Evolutionary conservation across 169 alveolate species (phyloP), one percentile per base, ranked within the genome.

Genomic region (Cryptosporidium andersoni): DNA sequence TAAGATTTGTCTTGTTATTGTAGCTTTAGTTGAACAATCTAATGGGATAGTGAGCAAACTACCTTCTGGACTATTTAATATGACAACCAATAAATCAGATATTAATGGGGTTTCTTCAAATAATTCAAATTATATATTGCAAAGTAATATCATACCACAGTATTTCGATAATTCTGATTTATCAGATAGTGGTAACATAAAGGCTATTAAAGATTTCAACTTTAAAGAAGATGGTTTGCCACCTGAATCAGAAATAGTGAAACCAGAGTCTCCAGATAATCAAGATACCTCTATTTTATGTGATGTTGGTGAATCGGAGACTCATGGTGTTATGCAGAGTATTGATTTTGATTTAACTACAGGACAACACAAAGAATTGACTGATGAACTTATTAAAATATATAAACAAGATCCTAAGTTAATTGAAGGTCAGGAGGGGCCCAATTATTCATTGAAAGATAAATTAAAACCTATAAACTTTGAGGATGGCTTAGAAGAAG

Each of bases 41-140:
- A 25, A 25, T 25, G 25, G 25, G 25, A 25, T 25, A 25, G 25
- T 25, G 25, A 25, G 25, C 25, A 25, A 25, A 25, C 25, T 25
- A 25, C 25, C 25, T 25, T 25, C 0, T 25, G 25, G 25, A 25
- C 25, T 0, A 25, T 25, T 25, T 25, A 25, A 25, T 25, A 25
- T 25, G 25, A 25, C 25, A 25, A 25, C 25, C 0, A 25, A 25
- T 25, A 25, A 25, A 25, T 25, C 25, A 25, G 0, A 25, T 25
- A 25, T 25, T 25, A 25, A 25, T 25, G 25, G 25, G 25, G 25
- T 25, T 25, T 25, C 25, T 25, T 25, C 25, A 25, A 81, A 66
- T 74, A 81, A 64, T 65, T 74, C 68, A 45, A 81, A 81, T 65
- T 81, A 81, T 65, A 81, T 74, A 66, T 56, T 81, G 74, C 68